Conservation (phyloP, 805 yeast genomes). For the Phaffomyces thermotolerans region DNA sequence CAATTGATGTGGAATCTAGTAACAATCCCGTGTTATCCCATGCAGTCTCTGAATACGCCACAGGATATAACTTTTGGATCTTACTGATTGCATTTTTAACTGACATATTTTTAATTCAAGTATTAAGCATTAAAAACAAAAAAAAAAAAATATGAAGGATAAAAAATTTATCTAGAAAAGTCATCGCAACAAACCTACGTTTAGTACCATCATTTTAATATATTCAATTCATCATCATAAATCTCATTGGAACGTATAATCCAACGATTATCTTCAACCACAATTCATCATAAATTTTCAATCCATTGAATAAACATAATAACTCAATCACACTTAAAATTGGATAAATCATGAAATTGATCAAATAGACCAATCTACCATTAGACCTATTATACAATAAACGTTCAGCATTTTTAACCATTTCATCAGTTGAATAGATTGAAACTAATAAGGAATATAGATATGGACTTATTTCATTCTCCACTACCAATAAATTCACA, state of each 20-base stretch:
- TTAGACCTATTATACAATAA: not conserved
- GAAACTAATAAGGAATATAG: not conserved
- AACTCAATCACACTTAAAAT: not conserved
- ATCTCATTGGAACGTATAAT: too few relatives aligned
- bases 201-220: too few relatives aligned
- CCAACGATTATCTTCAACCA: too few relatives aligned
- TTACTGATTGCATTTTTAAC: slow-evolving; percentile 39
- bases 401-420: not conserved
- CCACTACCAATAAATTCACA: not conserved
- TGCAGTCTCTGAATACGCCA: slow-evolving; percentile 68
- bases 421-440: not conserved
- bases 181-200: too few relatives aligned
- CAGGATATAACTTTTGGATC: slow-evolving; percentile 76
- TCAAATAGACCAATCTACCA: not conserved
- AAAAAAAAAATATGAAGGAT: too few relatives aligned
- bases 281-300: too few relatives aligned
- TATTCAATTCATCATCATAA: too few relatives aligned
- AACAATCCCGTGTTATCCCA: slow-evolving; percentile 97
- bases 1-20: slow-evolving; percentile 42
- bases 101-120: slow-evolving; percentile 12
- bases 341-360: not conserved
- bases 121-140: too few relatives aligned
- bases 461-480: not conserved
- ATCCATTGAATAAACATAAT: not conserved
- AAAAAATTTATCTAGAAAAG: too few relatives aligned